These are phyloP conservation scores for Sporothrix phasma DNA, from an alignment of 2,329 filamentous ascomycete species.

Conservation along the genomic window DNA sequence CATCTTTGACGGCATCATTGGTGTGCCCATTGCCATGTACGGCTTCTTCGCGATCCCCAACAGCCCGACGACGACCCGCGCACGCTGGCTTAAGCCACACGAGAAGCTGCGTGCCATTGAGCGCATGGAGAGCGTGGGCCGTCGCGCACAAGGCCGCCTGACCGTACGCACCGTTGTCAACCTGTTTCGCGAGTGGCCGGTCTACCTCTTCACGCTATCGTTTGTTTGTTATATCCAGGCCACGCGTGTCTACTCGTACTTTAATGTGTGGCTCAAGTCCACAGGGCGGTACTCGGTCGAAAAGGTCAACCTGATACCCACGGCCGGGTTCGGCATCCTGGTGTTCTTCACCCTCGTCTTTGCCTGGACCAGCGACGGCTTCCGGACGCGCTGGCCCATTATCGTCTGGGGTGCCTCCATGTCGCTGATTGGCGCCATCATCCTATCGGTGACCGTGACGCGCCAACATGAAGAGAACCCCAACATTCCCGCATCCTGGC, in stretches of 20 bases:
- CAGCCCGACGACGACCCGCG: constrained; percentile 12
- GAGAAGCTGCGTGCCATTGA: constrained; percentile 11
- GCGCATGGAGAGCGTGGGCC: constrained; percentile 13
- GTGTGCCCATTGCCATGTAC: constrained; percentile 20
- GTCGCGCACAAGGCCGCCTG: neutral
- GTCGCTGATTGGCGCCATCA: constrained; percentile 14
- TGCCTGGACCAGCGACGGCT: constrained; percentile 42
- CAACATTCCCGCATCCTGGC: constrained; percentile 10
- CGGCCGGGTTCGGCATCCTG: constrained; percentile 22
- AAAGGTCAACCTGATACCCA: constrained; percentile 39
- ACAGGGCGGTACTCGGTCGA: constrained; percentile 31
- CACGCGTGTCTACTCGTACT: constrained; percentile 17
- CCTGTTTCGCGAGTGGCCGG: constrained; percentile 16
- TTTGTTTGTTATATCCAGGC: constrained; percentile 16
- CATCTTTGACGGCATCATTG: constrained; percentile 29
- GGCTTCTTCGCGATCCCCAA: constrained; percentile 22
- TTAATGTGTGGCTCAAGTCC: constrained; percentile 21
- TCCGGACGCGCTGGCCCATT: constrained; percentile 39
- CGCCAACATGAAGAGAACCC: neutral
- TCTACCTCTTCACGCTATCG: constrained; percentile 15
- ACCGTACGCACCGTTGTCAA: neutral
- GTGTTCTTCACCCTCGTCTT: constrained; percentile 39
- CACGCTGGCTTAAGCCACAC: constrained; percentile 12
- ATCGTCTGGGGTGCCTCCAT: constrained; percentile 27
- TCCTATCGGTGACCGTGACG: constrained; percentile 8